phyloP scores from a whole-genome alignment of 768 basidiomycete genomes.

The Naganishia onofrii region DNA sequence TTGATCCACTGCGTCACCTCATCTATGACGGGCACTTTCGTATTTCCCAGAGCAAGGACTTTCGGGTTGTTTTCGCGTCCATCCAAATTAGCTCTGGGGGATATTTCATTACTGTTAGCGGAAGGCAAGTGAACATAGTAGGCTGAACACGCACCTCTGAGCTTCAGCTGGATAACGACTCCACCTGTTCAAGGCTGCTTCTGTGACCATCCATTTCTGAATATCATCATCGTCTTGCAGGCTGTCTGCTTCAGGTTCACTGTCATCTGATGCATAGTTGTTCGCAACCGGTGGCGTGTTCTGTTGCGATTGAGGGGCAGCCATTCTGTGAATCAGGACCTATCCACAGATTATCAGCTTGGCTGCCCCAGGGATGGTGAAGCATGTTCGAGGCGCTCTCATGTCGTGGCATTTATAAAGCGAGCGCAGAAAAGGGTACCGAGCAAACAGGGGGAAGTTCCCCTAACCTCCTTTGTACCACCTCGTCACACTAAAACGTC shows the following conservation, averaged over 20 bases:
- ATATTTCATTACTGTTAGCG: not conserved
- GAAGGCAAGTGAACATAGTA: not conserved
- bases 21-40: conserved; percentile 23
- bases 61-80: conserved; percentile 22
- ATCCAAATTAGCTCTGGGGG: conserved; percentile 7
- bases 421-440: not conserved
- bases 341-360: not conserved
- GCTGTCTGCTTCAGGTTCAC: not conserved
- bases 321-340: not conserved
- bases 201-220: conserved; percentile 1
- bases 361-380: not conserved
- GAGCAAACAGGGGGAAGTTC: not conserved
- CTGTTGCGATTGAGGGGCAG: not conserved
- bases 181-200: conserved; percentile 12
- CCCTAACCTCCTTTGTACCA: not conserved
- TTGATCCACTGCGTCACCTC: conserved; percentile 27
- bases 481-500: not conserved
- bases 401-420: not conserved
- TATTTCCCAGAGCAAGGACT: conserved; percentile 19
- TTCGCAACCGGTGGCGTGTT: not conserved
- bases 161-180: conserved; percentile 21
- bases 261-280: not conserved
- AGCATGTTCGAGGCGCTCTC: not conserved
- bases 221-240: not conserved
- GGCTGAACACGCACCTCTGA: not conserved